These are phyloP conservation scores for Quercus parvula DNA, from an alignment of 306 rosid genomes.

Conservation along the genomic window DNA sequence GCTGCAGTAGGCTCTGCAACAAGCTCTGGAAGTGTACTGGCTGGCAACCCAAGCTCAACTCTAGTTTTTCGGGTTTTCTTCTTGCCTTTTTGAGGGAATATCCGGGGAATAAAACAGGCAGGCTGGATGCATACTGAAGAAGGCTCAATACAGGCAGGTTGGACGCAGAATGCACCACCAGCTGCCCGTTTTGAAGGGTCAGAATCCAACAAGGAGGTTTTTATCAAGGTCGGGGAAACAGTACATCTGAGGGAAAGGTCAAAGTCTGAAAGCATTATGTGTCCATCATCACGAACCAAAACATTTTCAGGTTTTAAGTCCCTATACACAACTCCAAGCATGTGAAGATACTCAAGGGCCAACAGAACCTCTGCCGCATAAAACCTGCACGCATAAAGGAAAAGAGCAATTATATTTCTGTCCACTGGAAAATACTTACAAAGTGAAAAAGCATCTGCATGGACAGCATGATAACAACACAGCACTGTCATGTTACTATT, in stretches of 20 bases:
- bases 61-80: slow-evolving; percentile 59
- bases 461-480: not conserved
- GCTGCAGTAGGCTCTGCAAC: slow-evolving; percentile 98
- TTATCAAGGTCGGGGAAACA: slow-evolving; percentile 80
- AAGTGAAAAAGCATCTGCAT: not conserved
- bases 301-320: slow-evolving; percentile 98
- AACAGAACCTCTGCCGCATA: slow-evolving; percentile 97
- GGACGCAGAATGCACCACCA: slow-evolving; percentile 87
- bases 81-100: slow-evolving; percentile 87
- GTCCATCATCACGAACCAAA: slow-evolving; percentile 97
- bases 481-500: not conserved
- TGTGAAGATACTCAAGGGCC: slow-evolving; percentile 97
- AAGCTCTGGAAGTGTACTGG: slow-evolving; percentile 85
- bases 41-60: slow-evolving; percentile 56
- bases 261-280: slow-evolving; percentile 97
- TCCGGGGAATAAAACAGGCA: slow-evolving; percentile 79
- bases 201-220: slow-evolving; percentile 49
- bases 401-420: slow-evolving; percentile 2
- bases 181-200: slow-evolving; percentile 82
- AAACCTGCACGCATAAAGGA: slow-evolving; percentile 52
- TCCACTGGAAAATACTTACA: not conserved
- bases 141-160: slow-evolving; percentile 95
- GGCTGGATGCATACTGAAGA: slow-evolving; percentile 92
- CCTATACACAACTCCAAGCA: slow-evolving; percentile 98
- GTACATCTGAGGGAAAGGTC: slow-evolving; percentile 94